phyloP scores from a whole-genome alignment of 2,329 filamentous ascomycete genomes.

The Nigrograna mackinnonii region DNA sequence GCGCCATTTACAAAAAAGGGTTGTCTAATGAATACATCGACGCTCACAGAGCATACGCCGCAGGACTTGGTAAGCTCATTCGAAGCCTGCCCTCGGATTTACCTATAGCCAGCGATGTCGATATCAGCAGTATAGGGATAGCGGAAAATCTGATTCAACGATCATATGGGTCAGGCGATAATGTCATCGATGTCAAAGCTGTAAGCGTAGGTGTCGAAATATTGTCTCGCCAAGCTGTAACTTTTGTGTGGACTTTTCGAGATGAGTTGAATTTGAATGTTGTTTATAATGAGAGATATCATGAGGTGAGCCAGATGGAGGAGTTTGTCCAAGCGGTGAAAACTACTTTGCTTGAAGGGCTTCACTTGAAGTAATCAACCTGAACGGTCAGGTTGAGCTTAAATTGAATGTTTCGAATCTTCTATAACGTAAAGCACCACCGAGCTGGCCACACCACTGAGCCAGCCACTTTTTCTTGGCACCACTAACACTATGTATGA shows the following conservation, averaged over 20 bases:
- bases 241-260: neutral
- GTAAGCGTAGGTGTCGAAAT: constrained; percentile 1
- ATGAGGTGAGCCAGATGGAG: neutral
- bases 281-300: constrained; percentile 1
- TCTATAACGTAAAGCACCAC: too few relatives aligned
- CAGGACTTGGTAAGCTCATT: neutral
- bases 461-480: too few relatives aligned
- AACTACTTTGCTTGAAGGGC: neutral
- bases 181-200: neutral
- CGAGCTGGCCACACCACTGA: too few relatives aligned
- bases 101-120: neutral
- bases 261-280: constrained; percentile 1
- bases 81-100: neutral
- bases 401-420: too few relatives aligned
- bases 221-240: neutral
- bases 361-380: too few relatives aligned
- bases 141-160: neutral
- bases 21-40: neutral
- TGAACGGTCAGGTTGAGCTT: too few relatives aligned
- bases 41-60: neutral
- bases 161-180: neutral
- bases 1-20: neutral
- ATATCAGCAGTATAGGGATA: neutral
- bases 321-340: neutral
- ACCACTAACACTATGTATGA: too few relatives aligned